Evolutionary conservation across 2,329 filamentous ascomycete genomes (phyloP).

Genomic region (Penicillium brasilianum): DNA sequence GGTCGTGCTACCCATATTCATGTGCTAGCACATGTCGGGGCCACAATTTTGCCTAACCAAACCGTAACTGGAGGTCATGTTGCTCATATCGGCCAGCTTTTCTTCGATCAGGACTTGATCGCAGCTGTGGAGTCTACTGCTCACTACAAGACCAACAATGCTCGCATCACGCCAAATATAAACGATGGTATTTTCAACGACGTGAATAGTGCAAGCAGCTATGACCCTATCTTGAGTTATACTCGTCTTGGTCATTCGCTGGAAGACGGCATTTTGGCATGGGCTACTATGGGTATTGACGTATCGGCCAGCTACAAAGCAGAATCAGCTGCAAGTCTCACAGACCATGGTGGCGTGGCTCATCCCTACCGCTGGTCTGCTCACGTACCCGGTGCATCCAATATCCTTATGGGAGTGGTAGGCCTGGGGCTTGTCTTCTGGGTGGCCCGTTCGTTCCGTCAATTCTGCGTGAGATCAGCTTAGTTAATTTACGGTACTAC

Average conservation of each 20-base stretch:
- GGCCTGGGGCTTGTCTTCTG: neutral
- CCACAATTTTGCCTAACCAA: conserved; percentile 35
- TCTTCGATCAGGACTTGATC: conserved; percentile 63
- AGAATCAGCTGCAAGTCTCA: neutral
- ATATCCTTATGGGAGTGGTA: neutral
- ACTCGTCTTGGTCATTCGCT: neutral
- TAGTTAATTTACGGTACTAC: neutral
- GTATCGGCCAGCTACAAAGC: neutral
- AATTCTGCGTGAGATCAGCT: neutral
- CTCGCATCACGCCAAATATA: conserved; percentile 46
- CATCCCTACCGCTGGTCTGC: neutral
- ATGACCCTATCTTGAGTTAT: neutral
- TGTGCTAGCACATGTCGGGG: conserved; percentile 38
- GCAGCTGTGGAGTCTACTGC: conserved; percentile 54
- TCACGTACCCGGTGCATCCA: neutral
- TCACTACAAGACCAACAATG: conserved; percentile 29
- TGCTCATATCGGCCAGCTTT: conserved; percentile 64
- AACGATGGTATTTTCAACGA: conserved; percentile 47
- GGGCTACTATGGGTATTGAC: neutral
- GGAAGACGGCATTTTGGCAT: neutral
- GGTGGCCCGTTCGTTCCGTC: neutral
- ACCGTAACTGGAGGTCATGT: conserved; percentile 54
- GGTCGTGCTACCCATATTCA: conserved; percentile 43
- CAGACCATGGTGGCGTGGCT: neutral
- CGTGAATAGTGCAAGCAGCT: neutral